These are phyloP conservation scores for Colletotrichum orchidophilum DNA, from an alignment of 2,329 filamentous ascomycete species.

Conservation along the genomic window DNA sequence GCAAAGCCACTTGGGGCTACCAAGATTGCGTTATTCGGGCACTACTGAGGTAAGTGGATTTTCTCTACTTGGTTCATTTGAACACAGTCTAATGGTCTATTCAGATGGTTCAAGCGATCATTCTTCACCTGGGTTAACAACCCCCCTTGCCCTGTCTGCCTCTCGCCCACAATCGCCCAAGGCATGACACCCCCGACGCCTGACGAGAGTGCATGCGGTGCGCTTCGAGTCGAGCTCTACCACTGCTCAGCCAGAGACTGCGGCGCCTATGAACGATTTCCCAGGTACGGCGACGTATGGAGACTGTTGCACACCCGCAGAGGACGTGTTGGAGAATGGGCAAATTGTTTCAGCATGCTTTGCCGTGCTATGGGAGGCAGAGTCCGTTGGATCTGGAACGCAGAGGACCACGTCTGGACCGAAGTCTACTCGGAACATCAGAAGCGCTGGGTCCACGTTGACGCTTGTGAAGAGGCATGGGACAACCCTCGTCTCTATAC, in stretches of 20 bases:
- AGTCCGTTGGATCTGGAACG: conserved; percentile 98
- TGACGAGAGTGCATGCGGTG: conserved; percentile 90
- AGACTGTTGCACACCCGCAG: conserved; percentile 85
- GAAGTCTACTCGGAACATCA: conserved; percentile 96
- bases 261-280: conserved; percentile 85
- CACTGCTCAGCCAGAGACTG: conserved; percentile 82
- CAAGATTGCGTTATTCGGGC: conserved; percentile 96
- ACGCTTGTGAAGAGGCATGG: conserved; percentile 94
- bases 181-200: conserved; percentile 87
- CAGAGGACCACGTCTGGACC: conserved; percentile 97
- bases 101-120: conserved; percentile 91
- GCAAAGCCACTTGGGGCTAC: conserved; percentile 91
- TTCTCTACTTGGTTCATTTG: neutral
- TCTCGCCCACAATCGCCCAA: conserved; percentile 82
- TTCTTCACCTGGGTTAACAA: conserved; percentile 99
- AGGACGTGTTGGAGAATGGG: conserved; percentile 94
- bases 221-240: conserved; percentile 89
- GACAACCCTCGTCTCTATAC: conserved; percentile 93
- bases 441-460: conserved; percentile 95
- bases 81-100: conserved; percentile 21
- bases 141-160: conserved; percentile 83
- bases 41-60: conserved; percentile 68
- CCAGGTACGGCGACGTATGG: conserved; percentile 95
- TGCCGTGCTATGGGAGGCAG: conserved; percentile 91
- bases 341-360: conserved; percentile 98